A percentile compares a stretch with the other conserved stretches of the same genome.
Conservation (phyloP, 2,329 filamentous ascomycete genomes). For the Xylogone sp. region DNA sequence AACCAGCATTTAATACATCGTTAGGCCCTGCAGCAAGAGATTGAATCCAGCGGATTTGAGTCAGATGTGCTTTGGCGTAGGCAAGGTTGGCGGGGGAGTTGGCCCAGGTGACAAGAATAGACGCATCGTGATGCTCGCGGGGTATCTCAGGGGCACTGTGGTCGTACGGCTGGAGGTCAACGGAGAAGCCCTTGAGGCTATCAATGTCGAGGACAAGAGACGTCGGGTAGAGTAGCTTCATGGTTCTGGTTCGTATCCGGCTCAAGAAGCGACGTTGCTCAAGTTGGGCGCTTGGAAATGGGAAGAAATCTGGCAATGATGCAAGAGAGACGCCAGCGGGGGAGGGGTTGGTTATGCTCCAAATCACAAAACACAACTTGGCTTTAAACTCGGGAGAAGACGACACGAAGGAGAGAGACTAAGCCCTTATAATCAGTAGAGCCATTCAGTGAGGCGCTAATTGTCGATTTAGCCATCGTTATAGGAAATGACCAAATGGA, state of each 20-base stretch:
- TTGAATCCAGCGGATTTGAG: slow-evolving; percentile 61
- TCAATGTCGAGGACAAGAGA: slow-evolving; percentile 54
- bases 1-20: slow-evolving; percentile 59
- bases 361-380: no score
- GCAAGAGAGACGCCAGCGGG: no score
- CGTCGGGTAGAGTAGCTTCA: slow-evolving; percentile 66
- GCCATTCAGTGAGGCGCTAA: no score
- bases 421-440: no score
- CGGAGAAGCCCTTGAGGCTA: slow-evolving; percentile 54
- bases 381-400: no score
- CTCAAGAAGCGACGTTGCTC: no score
- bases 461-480: no score
- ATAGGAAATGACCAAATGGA: no score
- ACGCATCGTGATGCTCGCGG: slow-evolving; percentile 54
- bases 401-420: no score
- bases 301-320: no score
- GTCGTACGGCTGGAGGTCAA: slow-evolving; percentile 56
- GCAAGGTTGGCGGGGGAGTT: slow-evolving; percentile 56
- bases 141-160: slow-evolving; percentile 44
- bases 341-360: no score
- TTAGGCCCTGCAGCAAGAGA: slow-evolving; percentile 64
- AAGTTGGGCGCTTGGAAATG: no score
- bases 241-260: slow-evolving; percentile 17
- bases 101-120: slow-evolving; percentile 58
- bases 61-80: slow-evolving; percentile 51